A percentile compares a stretch with the other conserved stretches of the same genome.
Evolutionary conservation across 75 land plant species (phyloP).

Genomic region (Pinus tabuliformis): DNA sequence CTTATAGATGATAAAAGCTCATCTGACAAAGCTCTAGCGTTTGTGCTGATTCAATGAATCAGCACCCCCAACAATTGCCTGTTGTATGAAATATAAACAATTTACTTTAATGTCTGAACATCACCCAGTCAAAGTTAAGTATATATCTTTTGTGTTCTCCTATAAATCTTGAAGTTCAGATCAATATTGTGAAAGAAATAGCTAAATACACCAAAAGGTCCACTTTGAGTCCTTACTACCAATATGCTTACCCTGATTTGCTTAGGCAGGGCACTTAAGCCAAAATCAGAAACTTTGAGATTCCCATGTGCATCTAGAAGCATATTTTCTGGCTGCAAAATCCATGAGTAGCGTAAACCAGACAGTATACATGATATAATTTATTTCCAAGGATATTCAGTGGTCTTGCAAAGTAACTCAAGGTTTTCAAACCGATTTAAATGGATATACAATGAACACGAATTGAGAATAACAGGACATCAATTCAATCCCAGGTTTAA

Average conservation of each 20-base stretch:
- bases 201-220: not conserved
- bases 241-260: constrained; percentile 47
- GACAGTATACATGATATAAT: not conserved
- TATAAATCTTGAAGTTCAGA: not conserved
- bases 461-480: not conserved
- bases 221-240: no score
- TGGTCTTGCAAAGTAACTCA: not conserved
- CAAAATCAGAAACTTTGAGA: constrained; percentile 80
- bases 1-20: not conserved
- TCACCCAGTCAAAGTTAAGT: not conserved
- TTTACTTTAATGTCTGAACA: not conserved
- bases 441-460: not conserved
- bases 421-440: no score
- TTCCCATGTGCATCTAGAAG: constrained; percentile 59
- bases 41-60: not conserved
- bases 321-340: constrained; percentile 73
- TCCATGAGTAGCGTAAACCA: not conserved
- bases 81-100: not conserved
- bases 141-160: not conserved
- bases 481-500: not conserved
- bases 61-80: not conserved
- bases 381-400: not conserved
- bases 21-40: not conserved
- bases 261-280: constrained; percentile 74
- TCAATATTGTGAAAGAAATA: not conserved